Conservation (phyloP, 495 filamentous ascomycete genomes). For the Aspergillus steynii region DNA sequence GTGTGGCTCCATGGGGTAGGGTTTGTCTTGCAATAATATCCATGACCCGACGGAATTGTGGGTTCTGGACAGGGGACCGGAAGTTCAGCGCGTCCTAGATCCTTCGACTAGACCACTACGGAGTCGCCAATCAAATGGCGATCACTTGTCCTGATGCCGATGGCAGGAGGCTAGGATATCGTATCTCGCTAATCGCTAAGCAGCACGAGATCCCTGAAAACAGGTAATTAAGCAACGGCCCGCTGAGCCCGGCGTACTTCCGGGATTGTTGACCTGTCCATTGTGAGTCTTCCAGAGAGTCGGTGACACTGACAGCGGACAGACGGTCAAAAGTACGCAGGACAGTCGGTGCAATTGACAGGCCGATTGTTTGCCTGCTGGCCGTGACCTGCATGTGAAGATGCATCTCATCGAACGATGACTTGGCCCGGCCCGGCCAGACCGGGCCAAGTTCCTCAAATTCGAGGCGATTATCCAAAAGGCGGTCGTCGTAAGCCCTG, state of each 20-base stretch:
- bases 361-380: not conserved
- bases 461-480: not conserved
- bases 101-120: not conserved
- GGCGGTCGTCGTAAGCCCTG: not conserved
- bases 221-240: not conserved
- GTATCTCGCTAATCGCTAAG: not conserved
- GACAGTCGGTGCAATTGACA: not conserved
- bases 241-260: not conserved
- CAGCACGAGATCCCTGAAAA: not conserved
- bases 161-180: not conserved
- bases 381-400: not conserved
- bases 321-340: not conserved
- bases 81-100: not conserved
- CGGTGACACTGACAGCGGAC: not conserved
- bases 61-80: not conserved
- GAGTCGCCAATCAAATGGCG: not conserved
- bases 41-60: not conserved
- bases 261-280: not conserved
- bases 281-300: not conserved
- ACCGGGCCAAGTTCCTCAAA: not conserved
- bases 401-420: not conserved
- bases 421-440: no score
- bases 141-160: not conserved
- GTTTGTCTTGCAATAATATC: not conserved
- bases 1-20: not conserved